Percentiles rank a stretch among this genome's conserved stretches.
These are phyloP conservation scores for Anastatica hierochuntica DNA, from an alignment of 345 rosid genomes.

Conservation along the genomic window DNA sequence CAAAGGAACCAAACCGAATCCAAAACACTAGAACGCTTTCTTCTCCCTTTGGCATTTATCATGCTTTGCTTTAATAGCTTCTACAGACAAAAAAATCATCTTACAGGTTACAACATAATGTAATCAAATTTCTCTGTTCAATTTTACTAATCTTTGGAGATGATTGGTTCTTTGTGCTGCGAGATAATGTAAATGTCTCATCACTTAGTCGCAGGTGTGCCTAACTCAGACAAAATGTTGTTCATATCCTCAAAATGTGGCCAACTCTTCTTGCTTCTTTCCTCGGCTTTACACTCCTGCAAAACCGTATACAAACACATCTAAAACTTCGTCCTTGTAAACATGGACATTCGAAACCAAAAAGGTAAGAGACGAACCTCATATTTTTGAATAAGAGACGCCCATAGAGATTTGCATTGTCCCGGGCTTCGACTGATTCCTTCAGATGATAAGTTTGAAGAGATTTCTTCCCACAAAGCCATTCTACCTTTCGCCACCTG, in stretches of 20 bases:
- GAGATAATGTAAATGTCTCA: background rate
- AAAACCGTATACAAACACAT: background rate
- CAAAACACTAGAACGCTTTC: background rate
- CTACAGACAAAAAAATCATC: conserved; percentile 16
- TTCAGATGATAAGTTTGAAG: conserved; percentile 42
- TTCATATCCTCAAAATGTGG: conserved; percentile 70
- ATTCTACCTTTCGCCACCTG: conserved; percentile 76
- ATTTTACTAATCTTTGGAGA: too few relatives aligned
- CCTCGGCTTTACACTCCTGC: conserved; percentile 57
- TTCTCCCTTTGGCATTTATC: background rate
- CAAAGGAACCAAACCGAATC: background rate
- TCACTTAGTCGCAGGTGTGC: conserved; percentile 21
- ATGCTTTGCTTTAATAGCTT: conserved; percentile 9
- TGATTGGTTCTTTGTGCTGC: too few relatives aligned
- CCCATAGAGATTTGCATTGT: conserved; percentile 90
- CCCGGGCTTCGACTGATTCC: conserved; percentile 65
- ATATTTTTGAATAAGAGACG: conserved; percentile 75
- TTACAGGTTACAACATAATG: background rate
- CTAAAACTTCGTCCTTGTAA: too few relatives aligned
- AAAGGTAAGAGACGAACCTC: too few relatives aligned
- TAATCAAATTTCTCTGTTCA: conserved; percentile 1
- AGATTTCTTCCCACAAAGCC: conserved; percentile 94
- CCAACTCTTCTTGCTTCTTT: conserved; percentile 41
- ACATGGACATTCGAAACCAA: too few relatives aligned
- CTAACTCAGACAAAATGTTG: conserved; percentile 44